Evolutionary conservation across 345 rosid species (phyloP).

Genomic region (Ceriops tagal): DNA sequence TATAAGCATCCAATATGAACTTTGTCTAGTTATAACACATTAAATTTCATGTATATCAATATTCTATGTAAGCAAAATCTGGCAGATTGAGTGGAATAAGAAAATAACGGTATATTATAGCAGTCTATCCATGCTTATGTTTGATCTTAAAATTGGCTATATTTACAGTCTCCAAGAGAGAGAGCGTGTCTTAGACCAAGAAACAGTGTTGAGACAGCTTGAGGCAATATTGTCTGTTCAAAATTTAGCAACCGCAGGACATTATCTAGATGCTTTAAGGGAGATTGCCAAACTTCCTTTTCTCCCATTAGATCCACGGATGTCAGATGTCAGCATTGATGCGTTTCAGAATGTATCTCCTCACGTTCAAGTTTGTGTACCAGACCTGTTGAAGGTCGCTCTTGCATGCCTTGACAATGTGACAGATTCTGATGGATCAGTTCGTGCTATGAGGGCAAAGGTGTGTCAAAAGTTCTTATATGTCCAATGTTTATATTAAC

Average conservation of each 20-base stretch:
- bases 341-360: constrained; percentile 70
- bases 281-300: constrained; percentile 91
- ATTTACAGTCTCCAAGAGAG: constrained; percentile 67
- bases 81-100: too few species aligned
- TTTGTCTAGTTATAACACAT: too few species aligned
- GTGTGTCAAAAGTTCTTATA: constrained; percentile 31
- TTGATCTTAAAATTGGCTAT: background rate
- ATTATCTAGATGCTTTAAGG: constrained; percentile 75
- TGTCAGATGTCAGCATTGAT: constrained; percentile 47
- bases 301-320: constrained; percentile 84
- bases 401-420: constrained; percentile 82
- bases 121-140: background rate
- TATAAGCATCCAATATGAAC: too few species aligned
- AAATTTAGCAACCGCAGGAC: constrained; percentile 61
- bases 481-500: background rate
- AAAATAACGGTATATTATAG: too few species aligned
- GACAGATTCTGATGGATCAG: constrained; percentile 80
- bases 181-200: constrained; percentile 77
- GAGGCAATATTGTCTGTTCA: constrained; percentile 84
- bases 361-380: constrained; percentile 82
- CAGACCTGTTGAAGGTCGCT: constrained; percentile 78
- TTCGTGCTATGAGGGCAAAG: constrained; percentile 91
- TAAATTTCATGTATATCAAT: too few species aligned
- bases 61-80: too few species aligned
- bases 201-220: constrained; percentile 87